Conservation (phyloP, 495 filamentous ascomycete species). For the Penicillium tannophilum region DNA sequence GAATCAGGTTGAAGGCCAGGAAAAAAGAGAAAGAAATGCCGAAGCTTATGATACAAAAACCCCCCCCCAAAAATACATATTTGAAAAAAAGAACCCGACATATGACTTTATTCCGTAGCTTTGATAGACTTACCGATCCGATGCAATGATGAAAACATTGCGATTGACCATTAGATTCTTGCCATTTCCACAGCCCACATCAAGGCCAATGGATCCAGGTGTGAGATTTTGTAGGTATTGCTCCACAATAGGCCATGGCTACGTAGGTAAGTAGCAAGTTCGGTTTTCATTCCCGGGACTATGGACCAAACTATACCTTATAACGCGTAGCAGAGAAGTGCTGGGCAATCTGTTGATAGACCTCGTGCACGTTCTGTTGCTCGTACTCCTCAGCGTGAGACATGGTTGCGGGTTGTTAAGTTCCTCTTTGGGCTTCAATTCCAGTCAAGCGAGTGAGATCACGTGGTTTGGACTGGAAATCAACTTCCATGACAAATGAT, state of each 20-base stretch:
- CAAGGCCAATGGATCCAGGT: slow-evolving; percentile 80
- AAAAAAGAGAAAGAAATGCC: slow-evolving; percentile 8
- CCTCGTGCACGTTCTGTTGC: slow-evolving; percentile 80
- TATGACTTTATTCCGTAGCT: not conserved
- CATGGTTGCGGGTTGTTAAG: not conserved
- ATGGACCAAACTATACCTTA: slow-evolving; percentile 57
- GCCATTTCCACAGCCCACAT: slow-evolving; percentile 92
- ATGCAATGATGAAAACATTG: slow-evolving; percentile 79
- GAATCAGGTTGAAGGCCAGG: not conserved
- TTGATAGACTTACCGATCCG: slow-evolving; percentile 67
- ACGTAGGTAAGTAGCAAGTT: not conserved
- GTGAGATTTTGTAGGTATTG: slow-evolving; percentile 68
- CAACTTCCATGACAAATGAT: too few relatives aligned
- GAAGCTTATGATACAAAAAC: not conserved
- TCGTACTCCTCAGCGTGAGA: slow-evolving; percentile 62
- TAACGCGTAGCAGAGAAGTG: slow-evolving; percentile 96
- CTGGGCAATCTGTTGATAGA: slow-evolving; percentile 91
- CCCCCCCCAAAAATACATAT: not conserved
- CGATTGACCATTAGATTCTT: slow-evolving; percentile 87
- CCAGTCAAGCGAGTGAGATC: slow-evolving; percentile 7
- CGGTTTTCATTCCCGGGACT: slow-evolving; percentile 1
- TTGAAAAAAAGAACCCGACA: slow-evolving; percentile 3
- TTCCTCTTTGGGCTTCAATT: not conserved
- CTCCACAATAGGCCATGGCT: slow-evolving; percentile 93
- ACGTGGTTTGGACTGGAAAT: slow-evolving; percentile 1